phyloP scores from a whole-genome alignment of 257 asterid genomes.

The Lycium ferocissimum region DNA sequence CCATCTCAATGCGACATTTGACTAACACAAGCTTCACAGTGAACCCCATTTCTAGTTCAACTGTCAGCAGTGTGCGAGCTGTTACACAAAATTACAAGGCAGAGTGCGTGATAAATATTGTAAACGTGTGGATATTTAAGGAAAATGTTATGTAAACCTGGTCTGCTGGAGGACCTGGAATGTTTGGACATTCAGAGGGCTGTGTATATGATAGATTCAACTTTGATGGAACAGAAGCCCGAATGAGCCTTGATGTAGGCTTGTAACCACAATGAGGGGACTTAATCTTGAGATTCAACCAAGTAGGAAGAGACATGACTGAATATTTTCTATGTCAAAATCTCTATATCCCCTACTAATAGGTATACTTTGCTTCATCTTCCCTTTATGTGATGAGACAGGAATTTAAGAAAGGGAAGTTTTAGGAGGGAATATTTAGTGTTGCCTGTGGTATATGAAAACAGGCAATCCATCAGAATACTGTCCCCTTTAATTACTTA shows the following conservation, averaged over 20 bases:
- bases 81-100: too few species aligned
- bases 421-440: conserved; percentile 60
- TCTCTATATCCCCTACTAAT: conserved; percentile 12
- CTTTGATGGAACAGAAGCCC: conserved; percentile 36
- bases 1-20: too few species aligned
- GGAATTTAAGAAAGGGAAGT: conserved; percentile 46
- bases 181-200: conserved; percentile 41
- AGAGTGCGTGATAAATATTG: too few species aligned
- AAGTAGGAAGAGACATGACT: conserved; percentile 59
- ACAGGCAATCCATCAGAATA: conserved; percentile 35
- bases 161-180: conserved; percentile 59
- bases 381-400: conserved; percentile 23
- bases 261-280: conserved; percentile 40
- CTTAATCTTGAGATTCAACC: conserved; percentile 39
- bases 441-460: not conserved
- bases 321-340: not conserved
- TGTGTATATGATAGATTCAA: conserved; percentile 42
- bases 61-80: too few species aligned
- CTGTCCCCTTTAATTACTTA: conserved; percentile 35
- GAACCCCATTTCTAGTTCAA: too few species aligned
- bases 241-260: conserved; percentile 33
- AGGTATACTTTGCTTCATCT: conserved; percentile 20
- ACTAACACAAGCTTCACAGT: too few species aligned
- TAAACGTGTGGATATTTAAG: not conserved
- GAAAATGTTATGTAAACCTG: conserved; percentile 55